These are phyloP conservation scores for Cystofilobasidium ferigula DNA, from an alignment of 768 basidiomycete genomes.

Conservation along the genomic window DNA sequence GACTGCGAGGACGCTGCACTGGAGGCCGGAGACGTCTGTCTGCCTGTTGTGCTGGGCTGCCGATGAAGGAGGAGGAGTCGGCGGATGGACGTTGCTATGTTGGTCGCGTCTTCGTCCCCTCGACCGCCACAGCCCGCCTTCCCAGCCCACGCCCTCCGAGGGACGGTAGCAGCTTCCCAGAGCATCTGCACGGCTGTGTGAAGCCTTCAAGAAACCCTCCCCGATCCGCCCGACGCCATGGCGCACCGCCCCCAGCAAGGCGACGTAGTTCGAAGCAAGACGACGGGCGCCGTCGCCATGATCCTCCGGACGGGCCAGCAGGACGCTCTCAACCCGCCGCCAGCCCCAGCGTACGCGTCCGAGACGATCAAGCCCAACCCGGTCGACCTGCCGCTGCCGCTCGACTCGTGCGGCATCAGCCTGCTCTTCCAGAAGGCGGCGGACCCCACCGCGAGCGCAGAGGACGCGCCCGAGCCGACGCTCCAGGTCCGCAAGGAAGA, in stretches of 20 bases:
- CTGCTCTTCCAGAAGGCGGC: background rate
- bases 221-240: background rate
- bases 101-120: too few relatives aligned
- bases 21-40: too few relatives aligned
- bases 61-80: too few relatives aligned
- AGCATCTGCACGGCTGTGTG: too few relatives aligned
- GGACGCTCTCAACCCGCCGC: conserved; percentile 5
- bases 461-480: background rate
- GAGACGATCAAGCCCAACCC: conserved; percentile 4
- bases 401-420: conserved; percentile 7
- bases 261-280: conserved; percentile 7
- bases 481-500: conserved; percentile 15
- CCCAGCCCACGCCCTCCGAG: too few relatives aligned
- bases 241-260: conserved; percentile 6
- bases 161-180: too few relatives aligned
- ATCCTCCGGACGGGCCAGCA: conserved; percentile 10
- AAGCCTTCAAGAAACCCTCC: background rate
- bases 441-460: background rate
- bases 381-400: conserved; percentile 2
- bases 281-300: conserved; percentile 10
- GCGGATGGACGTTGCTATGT: too few relatives aligned
- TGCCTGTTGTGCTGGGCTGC: too few relatives aligned
- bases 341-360: background rate
- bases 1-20: too few relatives aligned
- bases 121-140: too few relatives aligned